These are phyloP conservation scores for Scenedesmus sp. DNA, from an alignment of 163 green algal species.

Conservation along the genomic window DNA sequence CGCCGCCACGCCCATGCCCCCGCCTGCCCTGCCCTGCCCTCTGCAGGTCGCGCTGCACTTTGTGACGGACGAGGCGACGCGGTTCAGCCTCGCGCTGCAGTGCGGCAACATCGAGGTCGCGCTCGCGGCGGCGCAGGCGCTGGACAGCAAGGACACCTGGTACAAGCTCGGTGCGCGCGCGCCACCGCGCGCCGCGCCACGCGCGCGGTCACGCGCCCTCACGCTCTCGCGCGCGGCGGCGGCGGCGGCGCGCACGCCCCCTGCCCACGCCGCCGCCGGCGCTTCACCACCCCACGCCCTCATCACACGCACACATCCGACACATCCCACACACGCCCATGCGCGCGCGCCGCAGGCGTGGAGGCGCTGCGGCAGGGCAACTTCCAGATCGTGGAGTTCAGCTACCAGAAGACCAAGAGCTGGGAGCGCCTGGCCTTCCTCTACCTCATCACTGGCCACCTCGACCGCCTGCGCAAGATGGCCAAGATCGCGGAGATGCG, in stretches of 20 bases:
- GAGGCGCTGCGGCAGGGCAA: constrained; percentile 98
- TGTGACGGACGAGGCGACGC: constrained; percentile 91
- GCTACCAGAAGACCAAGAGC: constrained; percentile 99
- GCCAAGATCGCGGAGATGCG: constrained; percentile 98
- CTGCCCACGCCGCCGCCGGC: too few species aligned
- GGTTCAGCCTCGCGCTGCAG: constrained; percentile 97
- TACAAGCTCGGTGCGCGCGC: constrained; percentile 80
- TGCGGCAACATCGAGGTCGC: constrained; percentile 97
- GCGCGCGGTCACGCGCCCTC: neutral
- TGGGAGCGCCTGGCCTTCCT: constrained; percentile 98
- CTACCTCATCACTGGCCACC: constrained; percentile 95
- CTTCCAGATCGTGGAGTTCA: constrained; percentile 98
- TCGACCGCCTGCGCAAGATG: constrained; percentile 98
- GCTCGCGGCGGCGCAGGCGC: constrained; percentile 87
- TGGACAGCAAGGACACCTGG: constrained; percentile 98
- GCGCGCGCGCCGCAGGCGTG: too few species aligned
- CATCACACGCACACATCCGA: too few species aligned
- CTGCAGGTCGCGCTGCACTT: constrained; percentile 93
- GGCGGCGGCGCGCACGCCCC: too few species aligned
- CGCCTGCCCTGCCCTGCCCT: neutral
- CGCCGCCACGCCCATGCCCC: too few species aligned
- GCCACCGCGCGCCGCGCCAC: neutral
- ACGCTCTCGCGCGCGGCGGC: too few species aligned
- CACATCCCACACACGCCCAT: too few species aligned
- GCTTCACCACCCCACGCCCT: too few species aligned